Base-by-base conservation (phyloP, 164 flowering plant genomes). In the Magnolia kwangsiensis region DNA sequence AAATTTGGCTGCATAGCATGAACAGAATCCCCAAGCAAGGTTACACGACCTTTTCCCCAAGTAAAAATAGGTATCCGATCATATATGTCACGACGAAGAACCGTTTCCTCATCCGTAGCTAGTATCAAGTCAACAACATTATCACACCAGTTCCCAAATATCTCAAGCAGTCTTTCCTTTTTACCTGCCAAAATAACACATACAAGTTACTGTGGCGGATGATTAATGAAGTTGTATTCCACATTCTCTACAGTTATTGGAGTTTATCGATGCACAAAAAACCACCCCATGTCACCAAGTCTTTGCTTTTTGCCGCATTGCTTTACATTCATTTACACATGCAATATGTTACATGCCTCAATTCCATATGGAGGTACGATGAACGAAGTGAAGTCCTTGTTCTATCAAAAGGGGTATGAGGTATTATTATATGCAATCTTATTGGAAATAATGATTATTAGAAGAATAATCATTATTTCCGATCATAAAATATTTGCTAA, bases 1-100 rank as follows among this genome's bases (percentile, higher is more conserved):
- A 96, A 70, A 79, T 96, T 96, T 74, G 99, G 99, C 86, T 96
- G 99, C 99, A 96, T 96, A 51, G 99, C 99, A 88, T 96, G 99
- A 76, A 96, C 83, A 6, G 98, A 92, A 78, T 96, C 99, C 67
- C 99, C 99, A 69, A 96, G 93, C 87, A 94, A 85, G 65, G 98
- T 92, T 69, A 96, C 97, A 81, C 92, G 97, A 65, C 97, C 99
- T 84, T 79, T 90, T 75, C 99, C 98, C 99, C 99, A 96, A 13
- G 86, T 87, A 66, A 91, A 86, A 24, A 76, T 79, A 58, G 97
- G 98, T 68, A 86, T 69, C 1, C 92, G 84, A 71, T 96, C 99
- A 86, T 89, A 94, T 71, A 96, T 96, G 81, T 96, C 99, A 61
- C 98, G 96, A 7, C 98, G 90, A 58, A 96, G 91, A 83, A 96